A percentile compares a stretch with the other conserved stretches of the same genome.
These are phyloP conservation scores for Tylopilus orsonianus DNA, from an alignment of 1,284 basidiomycete genomes.

Conservation along the genomic window DNA sequence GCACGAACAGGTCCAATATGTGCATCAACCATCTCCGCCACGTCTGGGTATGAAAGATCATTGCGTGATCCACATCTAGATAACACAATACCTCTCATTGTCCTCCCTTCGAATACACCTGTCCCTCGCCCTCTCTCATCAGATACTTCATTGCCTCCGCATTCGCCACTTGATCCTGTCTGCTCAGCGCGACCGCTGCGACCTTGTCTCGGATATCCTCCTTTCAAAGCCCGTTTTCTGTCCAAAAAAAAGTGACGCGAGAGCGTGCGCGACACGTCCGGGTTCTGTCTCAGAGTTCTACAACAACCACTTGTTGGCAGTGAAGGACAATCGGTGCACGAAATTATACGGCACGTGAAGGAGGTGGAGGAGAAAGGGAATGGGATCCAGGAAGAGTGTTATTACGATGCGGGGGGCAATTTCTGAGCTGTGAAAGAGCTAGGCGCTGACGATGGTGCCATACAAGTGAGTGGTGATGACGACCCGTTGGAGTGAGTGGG, in stretches of 20 bases:
- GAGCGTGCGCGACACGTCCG: conserved; percentile 59
- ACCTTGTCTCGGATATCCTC: conserved; percentile 46
- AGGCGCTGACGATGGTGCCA: conserved; percentile 56
- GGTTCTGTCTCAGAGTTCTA: conserved; percentile 67
- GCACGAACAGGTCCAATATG: conserved; percentile 40
- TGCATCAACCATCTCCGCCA: conserved; percentile 40
- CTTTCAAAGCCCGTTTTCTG: conserved; percentile 57
- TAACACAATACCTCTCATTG: conserved; percentile 53
- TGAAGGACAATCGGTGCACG: conserved; percentile 52
- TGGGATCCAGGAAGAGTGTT: conserved; percentile 58
- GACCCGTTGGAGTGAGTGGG: conserved; percentile 41
- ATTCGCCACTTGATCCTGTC: conserved; percentile 59
- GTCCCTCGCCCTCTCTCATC: conserved; percentile 40
- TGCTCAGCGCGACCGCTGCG: conserved; percentile 49
- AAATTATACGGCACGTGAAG: conserved; percentile 65
- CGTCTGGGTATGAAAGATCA: conserved; percentile 47
- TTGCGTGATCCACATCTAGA: conserved; percentile 53
- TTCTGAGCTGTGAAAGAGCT: conserved; percentile 41
- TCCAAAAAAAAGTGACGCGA: conserved; percentile 65
- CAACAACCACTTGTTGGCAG: conserved; percentile 62
- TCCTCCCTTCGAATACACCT: conserved; percentile 36
- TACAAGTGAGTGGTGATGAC: conserved; percentile 60
- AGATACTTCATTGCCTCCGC: conserved; percentile 51
- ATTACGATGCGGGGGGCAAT: conserved; percentile 39
- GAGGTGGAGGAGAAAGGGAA: conserved; percentile 61